A percentile compares a stretch with the other conserved stretches of the same genome.
Conservation (phyloP, 176 grass and related monocot genomes). For the Miscanthus lutarioriparius region DNA sequence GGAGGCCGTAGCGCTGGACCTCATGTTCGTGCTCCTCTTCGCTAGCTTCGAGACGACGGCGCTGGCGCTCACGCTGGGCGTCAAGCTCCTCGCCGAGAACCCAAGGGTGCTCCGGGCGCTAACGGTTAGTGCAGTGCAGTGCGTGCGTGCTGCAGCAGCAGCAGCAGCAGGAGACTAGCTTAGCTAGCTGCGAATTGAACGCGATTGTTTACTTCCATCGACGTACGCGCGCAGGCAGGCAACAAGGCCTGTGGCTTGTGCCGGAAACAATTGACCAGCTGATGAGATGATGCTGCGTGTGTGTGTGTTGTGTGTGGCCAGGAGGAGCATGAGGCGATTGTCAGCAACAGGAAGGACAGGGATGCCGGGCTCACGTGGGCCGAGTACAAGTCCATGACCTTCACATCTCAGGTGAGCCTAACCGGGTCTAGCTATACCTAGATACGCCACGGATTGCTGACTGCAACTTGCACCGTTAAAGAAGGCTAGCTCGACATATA, state of each 20-base stretch:
- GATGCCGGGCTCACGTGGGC: constrained; percentile 70
- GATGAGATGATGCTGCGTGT: constrained; percentile 19
- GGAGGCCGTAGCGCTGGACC: constrained; percentile 56
- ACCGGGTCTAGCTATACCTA: neutral
- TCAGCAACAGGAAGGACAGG: constrained; percentile 52
- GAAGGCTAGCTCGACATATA: neutral
- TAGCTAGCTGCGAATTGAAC: neutral
- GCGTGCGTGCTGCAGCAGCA: neutral
- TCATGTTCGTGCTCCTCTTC: constrained; percentile 76
- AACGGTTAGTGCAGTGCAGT: constrained; percentile 51
- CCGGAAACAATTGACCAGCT: constrained; percentile 28
- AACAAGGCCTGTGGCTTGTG: constrained; percentile 16
- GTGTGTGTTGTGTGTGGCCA: constrained; percentile 38
- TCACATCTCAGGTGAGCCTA: constrained; percentile 77
- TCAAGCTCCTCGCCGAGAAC: constrained; percentile 72
- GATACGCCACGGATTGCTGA: neutral
- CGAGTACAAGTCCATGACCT: constrained; percentile 87
- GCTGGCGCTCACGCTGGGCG: constrained; percentile 72
- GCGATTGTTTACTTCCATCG: neutral
- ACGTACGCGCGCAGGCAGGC: neutral
- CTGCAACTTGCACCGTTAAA: constrained; percentile 35
- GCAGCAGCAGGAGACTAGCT: neutral
- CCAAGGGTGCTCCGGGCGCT: constrained; percentile 53
- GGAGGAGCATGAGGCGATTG: constrained; percentile 80
- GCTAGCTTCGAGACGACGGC: constrained; percentile 75